Conservation (phyloP, 371 early-diverging fungal species). For the Neoconidiobolus thromboides region DNA sequence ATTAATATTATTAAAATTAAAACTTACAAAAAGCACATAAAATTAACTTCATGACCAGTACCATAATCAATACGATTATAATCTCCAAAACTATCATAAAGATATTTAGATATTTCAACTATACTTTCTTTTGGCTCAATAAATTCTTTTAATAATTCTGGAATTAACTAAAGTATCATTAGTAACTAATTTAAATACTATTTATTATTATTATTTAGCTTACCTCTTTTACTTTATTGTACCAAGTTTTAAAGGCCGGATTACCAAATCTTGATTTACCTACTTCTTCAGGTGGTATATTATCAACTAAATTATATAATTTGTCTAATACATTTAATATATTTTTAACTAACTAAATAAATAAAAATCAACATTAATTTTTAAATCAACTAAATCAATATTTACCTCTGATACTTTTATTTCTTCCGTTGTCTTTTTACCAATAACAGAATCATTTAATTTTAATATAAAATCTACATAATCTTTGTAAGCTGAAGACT, state of each 20-base stretch:
- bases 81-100: constrained; percentile 86
- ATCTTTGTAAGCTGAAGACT: constrained; percentile 35
- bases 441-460: constrained; percentile 48
- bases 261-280: constrained; percentile 78
- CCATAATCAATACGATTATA: constrained; percentile 97
- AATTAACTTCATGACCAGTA: constrained; percentile 97
- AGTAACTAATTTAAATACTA: neutral
- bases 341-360: too few relatives aligned
- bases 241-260: constrained; percentile 70
- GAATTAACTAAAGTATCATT: neutral
- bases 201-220: neutral
- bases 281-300: constrained; percentile 34
- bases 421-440: constrained; percentile 28
- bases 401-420: constrained; percentile 23
- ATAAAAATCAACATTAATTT: too few relatives aligned
- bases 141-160: neutral
- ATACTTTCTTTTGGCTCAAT: constrained; percentile 26
- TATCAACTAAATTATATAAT: neutral
- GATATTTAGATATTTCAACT: constrained; percentile 59
- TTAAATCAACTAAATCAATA: too few relatives aligned
- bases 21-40: constrained; percentile 72
- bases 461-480: constrained; percentile 41
- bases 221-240: constrained; percentile 40
- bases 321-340: too few relatives aligned
- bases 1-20: neutral